A percentile compares a stretch with the other conserved stretches of the same genome.
These are phyloP conservation scores for Cyberlindnera galapagoensis DNA, from an alignment of 805 yeast species.

Conservation along the genomic window DNA sequence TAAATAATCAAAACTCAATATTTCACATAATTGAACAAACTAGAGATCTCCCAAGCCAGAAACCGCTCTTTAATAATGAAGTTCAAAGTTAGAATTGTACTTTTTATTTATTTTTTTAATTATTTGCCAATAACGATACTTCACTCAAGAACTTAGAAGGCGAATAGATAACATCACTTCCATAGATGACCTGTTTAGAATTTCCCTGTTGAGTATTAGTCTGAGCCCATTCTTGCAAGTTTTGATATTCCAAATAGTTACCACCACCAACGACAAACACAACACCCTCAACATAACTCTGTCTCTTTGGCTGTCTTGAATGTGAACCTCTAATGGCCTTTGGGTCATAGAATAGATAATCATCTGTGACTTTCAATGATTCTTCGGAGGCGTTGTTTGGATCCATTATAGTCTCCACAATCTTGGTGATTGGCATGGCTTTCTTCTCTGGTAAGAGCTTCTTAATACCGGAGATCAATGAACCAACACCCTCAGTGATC, in stretches of 20 bases:
- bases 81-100: neutral
- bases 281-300: conserved; percentile 69
- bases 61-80: neutral
- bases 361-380: conserved; percentile 74
- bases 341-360: conserved; percentile 87
- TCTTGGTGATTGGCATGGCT: conserved; percentile 80
- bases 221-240: conserved; percentile 81
- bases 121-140: conserved; percentile 44
- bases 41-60: too few species aligned
- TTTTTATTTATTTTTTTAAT: neutral
- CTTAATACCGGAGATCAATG: conserved; percentile 81
- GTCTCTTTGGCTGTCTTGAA: conserved; percentile 82
- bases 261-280: conserved; percentile 98
- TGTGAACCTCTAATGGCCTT: conserved; percentile 80
- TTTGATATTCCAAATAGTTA: conserved; percentile 88
- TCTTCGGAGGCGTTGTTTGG: conserved; percentile 60
- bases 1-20: too few species aligned
- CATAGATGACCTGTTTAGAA: conserved; percentile 66
- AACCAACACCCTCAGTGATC: conserved; percentile 83
- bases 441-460: conserved; percentile 83
- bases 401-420: conserved; percentile 88
- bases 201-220: conserved; percentile 30
- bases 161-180: conserved; percentile 72
- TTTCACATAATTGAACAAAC: neutral
- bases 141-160: conserved; percentile 67